These are phyloP conservation scores for Teratosphaeria epicoccoides DNA, from an alignment of 2,329 filamentous ascomycete species.

Conservation along the genomic window DNA sequence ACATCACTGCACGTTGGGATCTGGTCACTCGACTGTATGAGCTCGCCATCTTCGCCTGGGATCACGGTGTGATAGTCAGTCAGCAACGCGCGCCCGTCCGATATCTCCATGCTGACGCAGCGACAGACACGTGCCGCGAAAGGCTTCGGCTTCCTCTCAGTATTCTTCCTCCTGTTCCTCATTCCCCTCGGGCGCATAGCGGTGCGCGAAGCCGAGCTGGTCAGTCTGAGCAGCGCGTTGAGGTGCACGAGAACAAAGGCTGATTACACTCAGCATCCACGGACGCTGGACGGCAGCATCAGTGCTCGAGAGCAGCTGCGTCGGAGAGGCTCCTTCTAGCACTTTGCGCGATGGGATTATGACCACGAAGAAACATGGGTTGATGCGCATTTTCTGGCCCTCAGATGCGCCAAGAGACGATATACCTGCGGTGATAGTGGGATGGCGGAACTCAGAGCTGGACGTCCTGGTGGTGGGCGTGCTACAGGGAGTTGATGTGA, in stretches of 20 bases:
- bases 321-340: conserved; percentile 83
- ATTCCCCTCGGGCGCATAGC: conserved; percentile 78
- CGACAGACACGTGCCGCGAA: conserved; percentile 69
- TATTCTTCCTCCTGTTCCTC: conserved; percentile 75
- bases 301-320: conserved; percentile 92
- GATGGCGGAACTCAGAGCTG: conserved; percentile 85
- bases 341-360: conserved; percentile 45
- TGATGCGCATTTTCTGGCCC: conserved; percentile 99
- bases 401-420: conserved; percentile 62
- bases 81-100: neutral
- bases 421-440: conserved; percentile 75
- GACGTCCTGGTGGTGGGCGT: conserved; percentile 87
- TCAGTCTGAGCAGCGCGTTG: conserved; percentile 37
- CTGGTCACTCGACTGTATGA: conserved; percentile 95
- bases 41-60: conserved; percentile 92
- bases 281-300: conserved; percentile 65
- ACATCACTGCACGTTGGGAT: conserved; percentile 98
- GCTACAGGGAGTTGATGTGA: conserved; percentile 78
- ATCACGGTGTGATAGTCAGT: conserved; percentile 86
- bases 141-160: conserved; percentile 69
- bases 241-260: conserved; percentile 5
- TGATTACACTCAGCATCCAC: conserved; percentile 57
- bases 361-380: conserved; percentile 56
- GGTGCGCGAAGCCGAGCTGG: conserved; percentile 65
- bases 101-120: neutral